These are phyloP conservation scores for Hyaloscypha bicolor DNA, from an alignment of 495 filamentous ascomycete species.

Conservation along the genomic window DNA sequence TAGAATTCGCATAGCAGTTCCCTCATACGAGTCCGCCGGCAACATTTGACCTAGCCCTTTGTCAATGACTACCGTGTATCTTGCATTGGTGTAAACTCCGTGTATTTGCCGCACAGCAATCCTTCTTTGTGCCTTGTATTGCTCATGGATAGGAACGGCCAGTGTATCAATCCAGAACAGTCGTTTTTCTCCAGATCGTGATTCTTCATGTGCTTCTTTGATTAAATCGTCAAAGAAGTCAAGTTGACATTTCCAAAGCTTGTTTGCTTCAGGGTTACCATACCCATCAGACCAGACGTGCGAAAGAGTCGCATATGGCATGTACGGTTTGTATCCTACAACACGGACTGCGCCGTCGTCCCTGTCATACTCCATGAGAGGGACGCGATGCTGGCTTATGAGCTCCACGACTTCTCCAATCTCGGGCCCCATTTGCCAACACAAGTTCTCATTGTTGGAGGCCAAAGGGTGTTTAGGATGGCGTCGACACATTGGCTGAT, in stretches of 20 bases:
- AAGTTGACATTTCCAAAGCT: constrained; percentile 10
- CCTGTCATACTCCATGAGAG: background rate
- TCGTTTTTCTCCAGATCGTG: background rate
- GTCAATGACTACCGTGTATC: constrained; percentile 7
- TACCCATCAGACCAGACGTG: constrained; percentile 19
- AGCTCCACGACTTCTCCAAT: background rate
- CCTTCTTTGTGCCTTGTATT: background rate
- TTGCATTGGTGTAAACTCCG: background rate
- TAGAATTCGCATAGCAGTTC: constrained; percentile 11
- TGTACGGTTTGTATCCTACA: background rate
- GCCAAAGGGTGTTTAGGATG: background rate
- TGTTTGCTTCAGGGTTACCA: constrained; percentile 1
- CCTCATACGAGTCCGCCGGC: background rate
- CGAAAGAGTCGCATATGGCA: constrained; percentile 2
- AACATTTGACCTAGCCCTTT: constrained; percentile 3
- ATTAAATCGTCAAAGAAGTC: background rate
- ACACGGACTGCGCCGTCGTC: background rate
- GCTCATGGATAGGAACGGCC: background rate
- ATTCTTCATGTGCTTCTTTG: background rate
- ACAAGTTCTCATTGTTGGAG: background rate
- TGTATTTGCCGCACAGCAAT: constrained; percentile 9
- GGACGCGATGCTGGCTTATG: background rate
- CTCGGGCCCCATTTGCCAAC: background rate
- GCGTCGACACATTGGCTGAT: background rate
- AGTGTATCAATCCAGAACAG: constrained; percentile 13